Evolutionary conservation across 768 basidiomycete species (phyloP).

Genomic region (Kwoniella newhampshirensis): DNA sequence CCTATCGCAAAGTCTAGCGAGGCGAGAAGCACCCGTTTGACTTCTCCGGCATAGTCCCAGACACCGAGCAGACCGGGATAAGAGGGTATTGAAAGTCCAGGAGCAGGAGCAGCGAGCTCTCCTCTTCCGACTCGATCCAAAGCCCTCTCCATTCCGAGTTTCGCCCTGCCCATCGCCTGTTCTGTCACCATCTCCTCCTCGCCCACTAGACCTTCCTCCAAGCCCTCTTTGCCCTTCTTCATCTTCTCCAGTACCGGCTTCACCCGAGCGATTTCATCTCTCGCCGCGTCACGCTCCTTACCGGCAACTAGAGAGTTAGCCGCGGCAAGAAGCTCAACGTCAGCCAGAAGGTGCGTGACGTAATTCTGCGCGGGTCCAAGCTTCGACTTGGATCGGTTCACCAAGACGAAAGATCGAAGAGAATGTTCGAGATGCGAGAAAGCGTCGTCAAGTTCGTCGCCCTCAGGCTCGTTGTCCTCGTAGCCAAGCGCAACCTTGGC

Average conservation of each 20-base stretch:
- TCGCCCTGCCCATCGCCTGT: slow-evolving; percentile 61
- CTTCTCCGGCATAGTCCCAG: slow-evolving; percentile 82
- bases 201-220: slow-evolving; percentile 75
- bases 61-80: slow-evolving; percentile 80
- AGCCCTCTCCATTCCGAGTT: slow-evolving; percentile 64
- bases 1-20: slow-evolving; percentile 78
- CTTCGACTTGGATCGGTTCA: slow-evolving; percentile 94
- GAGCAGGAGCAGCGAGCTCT: slow-evolving; percentile 58
- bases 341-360: slow-evolving; percentile 80
- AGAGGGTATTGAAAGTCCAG: slow-evolving; percentile 59
- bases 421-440: slow-evolving; percentile 88
- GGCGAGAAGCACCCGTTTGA: slow-evolving; percentile 70
- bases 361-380: slow-evolving; percentile 90
- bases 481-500: slow-evolving; percentile 56
- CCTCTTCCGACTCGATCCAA: slow-evolving; percentile 76
- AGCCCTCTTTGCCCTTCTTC: slow-evolving; percentile 66
- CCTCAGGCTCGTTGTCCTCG: slow-evolving; percentile 62
- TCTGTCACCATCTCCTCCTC: slow-evolving; percentile 74
- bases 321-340: slow-evolving; percentile 80
- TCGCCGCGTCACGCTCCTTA: slow-evolving; percentile 70
- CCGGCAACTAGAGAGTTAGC: slow-evolving; percentile 86
- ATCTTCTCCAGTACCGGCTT: slow-evolving; percentile 88
- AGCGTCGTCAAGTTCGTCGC: slow-evolving; percentile 54
- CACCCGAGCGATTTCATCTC: slow-evolving; percentile 64
- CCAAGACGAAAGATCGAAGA: slow-evolving; percentile 88